Conservation (phyloP, 805 yeast genomes). For the Kodamaea fukazawae region DNA sequence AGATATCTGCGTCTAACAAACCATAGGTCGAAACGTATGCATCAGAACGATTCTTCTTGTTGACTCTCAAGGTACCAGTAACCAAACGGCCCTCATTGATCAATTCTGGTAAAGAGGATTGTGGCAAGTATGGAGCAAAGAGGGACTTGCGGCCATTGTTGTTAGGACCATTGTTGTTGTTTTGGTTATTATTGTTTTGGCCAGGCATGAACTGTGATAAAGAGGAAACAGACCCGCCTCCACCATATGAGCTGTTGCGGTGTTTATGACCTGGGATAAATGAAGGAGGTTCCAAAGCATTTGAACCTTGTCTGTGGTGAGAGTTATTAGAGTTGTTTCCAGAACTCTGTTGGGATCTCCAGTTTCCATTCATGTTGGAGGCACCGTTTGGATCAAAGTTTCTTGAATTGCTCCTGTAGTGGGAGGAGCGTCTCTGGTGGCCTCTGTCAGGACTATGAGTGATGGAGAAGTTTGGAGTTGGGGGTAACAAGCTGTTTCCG, state of each 20-base stretch:
- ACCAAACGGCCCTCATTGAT: conserved; percentile 89
- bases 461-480: conserved; percentile 50
- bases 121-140: conserved; percentile 95
- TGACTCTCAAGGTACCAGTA: conserved; percentile 88
- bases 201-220: conserved; percentile 37
- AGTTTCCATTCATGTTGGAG: conserved; percentile 50
- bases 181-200: conserved; percentile 13
- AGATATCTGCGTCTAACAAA: conserved; percentile 91
- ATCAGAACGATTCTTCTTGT: conserved; percentile 93
- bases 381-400: conserved; percentile 34
- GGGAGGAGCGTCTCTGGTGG: conserved; percentile 41
- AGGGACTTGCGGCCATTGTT: conserved; percentile 66
- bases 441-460: conserved; percentile 37
- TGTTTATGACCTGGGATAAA: conserved; percentile 81
- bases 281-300: conserved; percentile 36
- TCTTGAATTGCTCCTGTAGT: conserved; percentile 38
- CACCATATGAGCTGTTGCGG: conserved; percentile 62
- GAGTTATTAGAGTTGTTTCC: conserved; percentile 11
- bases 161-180: conserved; percentile 29
- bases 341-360: conserved; percentile 60
- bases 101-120: conserved; percentile 83
- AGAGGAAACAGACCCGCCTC: conserved; percentile 56
- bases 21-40: conserved; percentile 99
- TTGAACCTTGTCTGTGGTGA: conserved; percentile 25
- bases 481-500: conserved; percentile 41